These are phyloP conservation scores for Allium fistulosum DNA, from an alignment of 106 monocot species.

Conservation along the genomic window DNA sequence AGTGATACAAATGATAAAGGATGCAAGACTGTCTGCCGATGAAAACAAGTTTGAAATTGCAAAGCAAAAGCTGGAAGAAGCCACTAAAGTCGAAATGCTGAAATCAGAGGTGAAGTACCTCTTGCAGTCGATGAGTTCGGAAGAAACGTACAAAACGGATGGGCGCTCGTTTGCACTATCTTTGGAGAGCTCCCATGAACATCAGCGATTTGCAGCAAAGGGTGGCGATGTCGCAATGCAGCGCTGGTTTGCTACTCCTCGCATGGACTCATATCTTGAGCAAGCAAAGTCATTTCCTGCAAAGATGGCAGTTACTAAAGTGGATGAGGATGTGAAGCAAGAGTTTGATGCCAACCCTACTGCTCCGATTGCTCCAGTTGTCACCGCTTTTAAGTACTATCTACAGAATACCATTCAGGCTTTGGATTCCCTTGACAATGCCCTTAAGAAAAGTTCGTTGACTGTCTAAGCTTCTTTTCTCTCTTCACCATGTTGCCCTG, in stretches of 20 bases:
- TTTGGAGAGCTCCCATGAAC: not conserved
- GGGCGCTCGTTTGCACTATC: not conserved
- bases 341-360: not conserved
- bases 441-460: no score
- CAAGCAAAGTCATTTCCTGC: not conserved
- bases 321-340: not conserved
- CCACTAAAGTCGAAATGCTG: not conserved
- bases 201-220: constrained; percentile 2
- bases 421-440: not conserved
- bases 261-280: constrained; percentile 2
- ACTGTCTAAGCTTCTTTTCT: no score
- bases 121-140: not conserved
- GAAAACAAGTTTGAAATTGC: not conserved
- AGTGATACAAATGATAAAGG: not conserved
- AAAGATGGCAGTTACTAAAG: not conserved
- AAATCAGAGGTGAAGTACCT: not conserved
- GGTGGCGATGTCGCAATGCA: not conserved
- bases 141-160: not conserved
- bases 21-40: not conserved
- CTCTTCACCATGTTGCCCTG: no score
- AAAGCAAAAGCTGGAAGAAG: not conserved
- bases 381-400: not conserved
- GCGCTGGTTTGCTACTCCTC: not conserved
- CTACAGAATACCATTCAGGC: constrained; percentile 2
- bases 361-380: not conserved